A percentile compares a stretch with the other conserved stretches of the same genome.
phyloP scores from a whole-genome alignment of 1,139 yeast species.

The Lodderomyces margitis region DNA sequence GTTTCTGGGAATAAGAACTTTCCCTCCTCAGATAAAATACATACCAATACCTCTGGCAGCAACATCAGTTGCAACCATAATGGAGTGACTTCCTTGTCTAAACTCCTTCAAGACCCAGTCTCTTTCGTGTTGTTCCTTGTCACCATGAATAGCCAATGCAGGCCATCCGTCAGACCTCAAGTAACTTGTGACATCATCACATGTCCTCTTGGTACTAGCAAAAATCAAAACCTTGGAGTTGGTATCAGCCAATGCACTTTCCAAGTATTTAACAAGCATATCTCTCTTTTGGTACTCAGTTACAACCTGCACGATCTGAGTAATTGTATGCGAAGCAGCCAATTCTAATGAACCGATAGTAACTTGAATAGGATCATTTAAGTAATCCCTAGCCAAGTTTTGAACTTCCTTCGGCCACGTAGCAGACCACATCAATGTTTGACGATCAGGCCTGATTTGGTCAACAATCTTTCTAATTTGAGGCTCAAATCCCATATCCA shows the following conservation, averaged over 20 bases:
- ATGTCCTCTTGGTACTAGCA: slow-evolving; percentile 94
- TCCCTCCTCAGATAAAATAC: slow-evolving; percentile 39
- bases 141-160: slow-evolving; percentile 98
- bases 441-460: slow-evolving; percentile 96
- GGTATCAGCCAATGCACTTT: slow-evolving; percentile 74
- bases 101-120: slow-evolving; percentile 97
- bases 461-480: slow-evolving; percentile 93
- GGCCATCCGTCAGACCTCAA: slow-evolving; percentile 99
- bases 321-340: slow-evolving; percentile 94
- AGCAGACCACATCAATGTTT: slow-evolving; percentile 99
- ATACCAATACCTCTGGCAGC: slow-evolving; percentile 99
- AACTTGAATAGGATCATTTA: slow-evolving; percentile 92
- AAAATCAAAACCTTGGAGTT: slow-evolving; percentile 80
- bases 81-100: slow-evolving; percentile 87
- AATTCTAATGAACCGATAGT: slow-evolving; percentile 94
- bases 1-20: slow-evolving; percentile 19
- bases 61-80: slow-evolving; percentile 99
- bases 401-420: slow-evolving; percentile 99
- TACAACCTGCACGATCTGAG: slow-evolving; percentile 88
- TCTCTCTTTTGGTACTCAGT: slow-evolving; percentile 93
- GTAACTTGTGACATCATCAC: slow-evolving; percentile 91
- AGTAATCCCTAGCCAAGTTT: slow-evolving; percentile 85
- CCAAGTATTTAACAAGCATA: slow-evolving; percentile 80
- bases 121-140: slow-evolving; percentile 95
- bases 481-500: slow-evolving; percentile 98